phyloP scores from a whole-genome alignment of 2,329 filamentous ascomycete genomes.

The Botryosphaeria agaves region DNA sequence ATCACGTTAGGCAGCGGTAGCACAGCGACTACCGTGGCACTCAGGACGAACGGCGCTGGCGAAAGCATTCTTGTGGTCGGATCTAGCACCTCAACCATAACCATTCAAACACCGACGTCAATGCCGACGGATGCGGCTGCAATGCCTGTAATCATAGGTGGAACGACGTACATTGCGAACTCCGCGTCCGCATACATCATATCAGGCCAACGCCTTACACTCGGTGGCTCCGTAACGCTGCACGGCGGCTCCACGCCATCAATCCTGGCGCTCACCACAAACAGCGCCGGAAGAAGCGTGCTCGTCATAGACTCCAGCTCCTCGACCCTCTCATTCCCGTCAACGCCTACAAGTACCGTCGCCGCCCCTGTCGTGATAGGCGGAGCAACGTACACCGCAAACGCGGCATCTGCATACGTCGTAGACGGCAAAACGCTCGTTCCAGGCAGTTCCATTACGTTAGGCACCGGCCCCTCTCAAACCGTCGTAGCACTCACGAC shows the following conservation, averaged over 20 bases:
- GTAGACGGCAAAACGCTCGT: constrained; percentile 2
- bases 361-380: too few relatives aligned
- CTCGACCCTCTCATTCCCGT: background rate
- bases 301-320: background rate
- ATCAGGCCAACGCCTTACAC: constrained; percentile 1
- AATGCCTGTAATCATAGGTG: background rate
- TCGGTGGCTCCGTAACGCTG: constrained; percentile 1
- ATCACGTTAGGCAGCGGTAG: constrained; percentile 3
- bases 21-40: constrained; percentile 3
- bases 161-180: constrained; percentile 2
- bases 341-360: background rate
- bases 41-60: constrained; percentile 1
- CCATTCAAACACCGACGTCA: too few relatives aligned
- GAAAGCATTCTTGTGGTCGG: background rate
- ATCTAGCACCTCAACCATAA: too few relatives aligned
- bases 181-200: constrained; percentile 4
- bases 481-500: constrained; percentile 2
- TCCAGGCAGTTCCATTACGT: constrained; percentile 1
- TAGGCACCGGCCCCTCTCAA: constrained; percentile 1
- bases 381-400: constrained; percentile 3
- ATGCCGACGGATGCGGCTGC: too few relatives aligned
- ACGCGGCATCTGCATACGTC: constrained; percentile 5
- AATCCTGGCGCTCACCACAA: constrained; percentile 2
- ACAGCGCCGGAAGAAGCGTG: constrained; percentile 1
- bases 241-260: constrained; percentile 1